Conservation (phyloP, 1,284 basidiomycete genomes). For the Amylostereum areolatum region DNA sequence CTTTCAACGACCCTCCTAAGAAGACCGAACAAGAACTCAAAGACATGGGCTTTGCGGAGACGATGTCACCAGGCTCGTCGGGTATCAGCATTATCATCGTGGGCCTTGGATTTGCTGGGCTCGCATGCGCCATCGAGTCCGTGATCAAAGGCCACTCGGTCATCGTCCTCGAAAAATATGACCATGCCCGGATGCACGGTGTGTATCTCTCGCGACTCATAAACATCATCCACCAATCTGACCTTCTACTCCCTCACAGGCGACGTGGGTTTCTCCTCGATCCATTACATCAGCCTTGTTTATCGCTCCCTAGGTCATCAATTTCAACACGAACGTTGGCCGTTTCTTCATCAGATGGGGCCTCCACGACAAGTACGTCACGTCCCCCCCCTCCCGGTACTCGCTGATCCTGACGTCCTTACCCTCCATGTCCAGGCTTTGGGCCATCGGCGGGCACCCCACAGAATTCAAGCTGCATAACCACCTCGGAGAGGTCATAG, state of each 20-base stretch:
- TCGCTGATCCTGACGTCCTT: too few relatives aligned
- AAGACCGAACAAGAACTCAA: too few relatives aligned
- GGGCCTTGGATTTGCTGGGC: constrained; percentile 24
- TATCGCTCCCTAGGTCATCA: constrained; percentile 3
- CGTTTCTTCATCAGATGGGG: constrained; percentile 10
- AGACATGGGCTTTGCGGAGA: constrained; percentile 3
- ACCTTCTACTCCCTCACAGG: constrained; percentile 1
- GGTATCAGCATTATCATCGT: constrained; percentile 16
- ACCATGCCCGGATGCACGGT: constrained; percentile 12
- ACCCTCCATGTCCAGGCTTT: constrained; percentile 19
- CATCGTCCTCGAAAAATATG: constrained; percentile 19
- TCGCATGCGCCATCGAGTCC: constrained; percentile 25
- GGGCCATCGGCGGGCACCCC: constrained; percentile 17
- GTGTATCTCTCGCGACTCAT: neutral
- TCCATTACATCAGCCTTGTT: neutral
- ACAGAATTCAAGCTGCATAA: constrained; percentile 15
- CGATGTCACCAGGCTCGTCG: constrained; percentile 4
- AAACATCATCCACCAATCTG: neutral
- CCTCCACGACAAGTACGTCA: constrained; percentile 8
- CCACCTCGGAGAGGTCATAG: constrained; percentile 17
- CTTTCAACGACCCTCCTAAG: too few relatives aligned
- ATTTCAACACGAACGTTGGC: constrained; percentile 8
- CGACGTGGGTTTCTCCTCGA: constrained; percentile 3
- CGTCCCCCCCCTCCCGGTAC: too few relatives aligned
- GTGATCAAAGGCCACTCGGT: constrained; percentile 22